Base-by-base conservation (phyloP, 2,329 filamentous ascomycete genomes). In the Xylaria arbuscula region DNA sequence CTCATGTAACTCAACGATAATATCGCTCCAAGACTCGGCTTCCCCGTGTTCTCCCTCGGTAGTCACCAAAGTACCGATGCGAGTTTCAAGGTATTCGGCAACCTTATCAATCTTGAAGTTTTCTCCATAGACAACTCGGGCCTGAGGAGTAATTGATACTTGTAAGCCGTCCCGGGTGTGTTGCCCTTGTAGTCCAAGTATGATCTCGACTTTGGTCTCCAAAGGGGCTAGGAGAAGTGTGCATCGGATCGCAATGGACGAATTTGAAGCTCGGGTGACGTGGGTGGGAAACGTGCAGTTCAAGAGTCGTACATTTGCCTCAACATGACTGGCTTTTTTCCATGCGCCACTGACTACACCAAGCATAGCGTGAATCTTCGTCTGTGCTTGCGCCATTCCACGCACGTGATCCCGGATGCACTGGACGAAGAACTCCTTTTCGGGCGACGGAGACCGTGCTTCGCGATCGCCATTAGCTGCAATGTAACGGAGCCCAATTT, bases 31-130 rank as follows among this genome's bases (percentile, higher is more conserved):
- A 15, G 77, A 78, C 67, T 80, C 77, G 5, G 67, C 67, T n/a
- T 73, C 74, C 9, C 70, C 76, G 6, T 77, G 76, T 68, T 82
- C 80, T 72, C 73, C 78, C 72, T 65, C 77, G 68, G 71, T 78
- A 70, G 65, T 78, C 69, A 79, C 76, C n/a, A 61, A 73, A n/a
- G 75, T 72, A 55, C 83, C 79, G 75, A 90, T 81, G 77, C 86
- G 84, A 42, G 85, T 85, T 13, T 82, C 78, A 70, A 96, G 76
- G 72, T 92, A 94, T 64, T 93, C 91, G n/a, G 82, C 83, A 83
- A 96, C 90, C 79, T 93, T 94, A 58, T 84, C 87, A 71, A 89
- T 88, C 71, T 93, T 92, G 78, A 94, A 94, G 68, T 87, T 85
- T 80, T 95, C 92, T 0, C 93, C 93, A 77, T 96, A 96, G 1